Base-by-base conservation (phyloP, 257 asterid genomes). In the Agastache rugosa region DNA sequence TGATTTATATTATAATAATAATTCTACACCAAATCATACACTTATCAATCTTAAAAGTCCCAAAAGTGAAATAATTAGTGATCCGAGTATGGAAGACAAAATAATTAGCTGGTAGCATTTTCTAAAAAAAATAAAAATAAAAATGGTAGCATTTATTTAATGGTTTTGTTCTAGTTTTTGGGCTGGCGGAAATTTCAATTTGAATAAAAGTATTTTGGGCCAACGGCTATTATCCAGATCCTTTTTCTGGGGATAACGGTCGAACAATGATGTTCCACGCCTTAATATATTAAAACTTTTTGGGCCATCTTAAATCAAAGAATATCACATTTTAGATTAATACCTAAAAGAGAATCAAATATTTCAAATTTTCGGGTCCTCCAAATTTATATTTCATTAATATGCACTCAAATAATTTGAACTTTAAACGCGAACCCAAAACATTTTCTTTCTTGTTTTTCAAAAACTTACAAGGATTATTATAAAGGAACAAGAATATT, bases 191-290 rank as follows among this genome's bases (percentile, higher is more conserved):
- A 16, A 15, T 14, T 31, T 53, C 9, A n/a, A 42, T 68, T 74
- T 51, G 42, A 74, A 79, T 58, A n/a, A 63, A 68, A 74, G 76
- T 63, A 73, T 61, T 69, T 69, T 73, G 83, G 83, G 74, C 69
- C 71, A 79, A 79, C 80, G 79, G 79, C 79, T 79, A 68, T 74
- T 42, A 51, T 11, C 60, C 39, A 73, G 47, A 35, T n/a, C 60
- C 14, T 42, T 4, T 25, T 41, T 50, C 19, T 44, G 4, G 14
- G 15, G 63, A 48, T 55, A 79, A 79, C 77, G 83, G 77, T 79
- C 83, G 61, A 53, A 68, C 66, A 69, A 79, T 79, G 44, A 79
- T 79, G 55, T 39, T 73, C 72, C 62, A 62, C 73, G 39, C 58
- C 77, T 16, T 16, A 64, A 7, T 51, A 34, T 55, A 25, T 14